Conservation (phyloP, 345 rosid species). For the Salix udensis region DNA sequence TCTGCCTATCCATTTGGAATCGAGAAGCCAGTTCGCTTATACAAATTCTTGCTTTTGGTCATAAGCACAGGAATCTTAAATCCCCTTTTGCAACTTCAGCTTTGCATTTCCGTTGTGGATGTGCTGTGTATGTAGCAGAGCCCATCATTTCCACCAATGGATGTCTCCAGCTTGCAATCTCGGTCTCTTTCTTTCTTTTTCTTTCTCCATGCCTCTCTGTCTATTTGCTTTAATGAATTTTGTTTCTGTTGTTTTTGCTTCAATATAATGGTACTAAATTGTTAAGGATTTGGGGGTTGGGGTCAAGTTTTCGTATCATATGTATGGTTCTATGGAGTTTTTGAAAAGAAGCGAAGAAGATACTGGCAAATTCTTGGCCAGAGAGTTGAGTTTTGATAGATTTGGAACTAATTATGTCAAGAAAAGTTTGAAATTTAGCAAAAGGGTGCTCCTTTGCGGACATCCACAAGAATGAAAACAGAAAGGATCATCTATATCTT, state of each 20-base stretch:
- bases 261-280: not conserved
- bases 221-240: no score
- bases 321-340: not conserved
- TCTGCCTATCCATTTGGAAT: not conserved
- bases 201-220: not conserved
- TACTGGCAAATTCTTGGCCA: not conserved
- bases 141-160: constrained; percentile 6
- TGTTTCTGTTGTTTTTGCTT: not conserved
- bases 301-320: no score
- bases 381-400: not conserved
- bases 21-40: constrained; percentile 19
- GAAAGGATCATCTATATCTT: not conserved
- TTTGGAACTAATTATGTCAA: not conserved
- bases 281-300: not conserved
- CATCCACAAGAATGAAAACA: not conserved
- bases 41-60: not conserved
- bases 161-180: constrained; percentile 23
- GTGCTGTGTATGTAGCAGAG: no score
- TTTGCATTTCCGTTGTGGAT: no score
- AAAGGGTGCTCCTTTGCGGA: not conserved
- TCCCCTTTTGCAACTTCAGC: not conserved
- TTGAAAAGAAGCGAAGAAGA: not conserved
- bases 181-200: constrained; percentile 9
- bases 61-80: not conserved
- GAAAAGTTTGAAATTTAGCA: not conserved